Base-by-base conservation (phyloP, 148 eudicot species). In the Oxyria digyna region DNA sequence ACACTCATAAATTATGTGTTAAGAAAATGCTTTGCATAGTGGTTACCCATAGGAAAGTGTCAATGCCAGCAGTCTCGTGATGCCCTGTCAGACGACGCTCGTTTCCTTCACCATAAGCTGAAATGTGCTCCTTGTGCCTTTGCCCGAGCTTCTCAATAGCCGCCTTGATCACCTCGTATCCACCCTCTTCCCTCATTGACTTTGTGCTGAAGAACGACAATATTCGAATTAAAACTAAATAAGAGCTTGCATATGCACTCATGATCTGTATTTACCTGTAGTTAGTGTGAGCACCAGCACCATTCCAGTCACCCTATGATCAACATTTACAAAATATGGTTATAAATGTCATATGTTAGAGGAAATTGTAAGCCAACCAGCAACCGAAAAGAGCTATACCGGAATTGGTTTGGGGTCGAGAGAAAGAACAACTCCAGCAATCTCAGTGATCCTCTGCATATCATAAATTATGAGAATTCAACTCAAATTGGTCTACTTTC, bases 211-310 rank as follows among this genome's bases (percentile, higher is more conserved):
- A 45, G 1, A 17, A 38, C 41, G 24, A 52, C 10, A 23, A 13
- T 10, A 11, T 0, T 13, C 15, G 41, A 62, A 27, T 35, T 32
- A 52, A 52, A 52, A 20, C 3, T 35, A 35, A 35, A 35, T n/a
- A n/a, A n/a, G n/a, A n/a, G n/a, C n/a, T n/a, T n/a, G n/a, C n/a
- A n/a, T n/a, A n/a, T n/a, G n/a, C n/a, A n/a, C n/a, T n/a, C n/a
- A n/a, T n/a, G n/a, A n/a, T 63, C n/a, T 59, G 26, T 24, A 26
- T 42, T 66, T 77, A 80, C 86, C 90, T 86, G 75, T 84, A 86
- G 77, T 86, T 86, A 32, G 81, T 76, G 83, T 86, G 91, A 65
- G 91, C 91, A 66, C 90, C 87, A 27, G 90, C 90, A 0, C 90
- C 90, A 38, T 86, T 86, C 87, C 87, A 86, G 74, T 86, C 91